Evolutionary conservation across 1,139 yeast species (phyloP), one percentile per base, ranked within the genome.

Genomic region (Tardiomyces digboiensis): DNA sequence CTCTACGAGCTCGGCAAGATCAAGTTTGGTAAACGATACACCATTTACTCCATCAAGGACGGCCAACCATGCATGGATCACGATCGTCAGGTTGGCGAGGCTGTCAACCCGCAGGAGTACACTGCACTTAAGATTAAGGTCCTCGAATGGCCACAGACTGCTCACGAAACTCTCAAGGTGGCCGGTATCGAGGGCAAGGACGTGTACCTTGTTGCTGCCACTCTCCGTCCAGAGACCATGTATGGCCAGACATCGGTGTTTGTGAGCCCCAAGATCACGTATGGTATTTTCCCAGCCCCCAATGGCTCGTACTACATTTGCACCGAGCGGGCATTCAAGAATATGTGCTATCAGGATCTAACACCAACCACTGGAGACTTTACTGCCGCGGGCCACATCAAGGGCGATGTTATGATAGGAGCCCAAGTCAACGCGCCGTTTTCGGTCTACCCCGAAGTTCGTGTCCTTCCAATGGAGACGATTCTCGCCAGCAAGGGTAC

Each of bases 31-130:
- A 95, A 91, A 71, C 82, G 99, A 71, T 87, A 88, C 73, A 93
- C 99, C 54, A 87, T 91, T 57, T 91, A 86, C 70, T 89, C 97
- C 38, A 95, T 89, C 61, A 89, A 85, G 70, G 98, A 91, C 68
- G 97, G 97, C 49, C 99, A 91, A 72, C 95, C 98, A 40, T 91
- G 99, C 74, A 89, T 91, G 88, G 98, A 91, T 67, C 99, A 91
- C 67, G 99, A 91, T 68, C 83, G 99, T 75, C 83, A 78, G 66
- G 78, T 91, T 43, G 99, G 99, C 62, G 99, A 91, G 72, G 98
- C 95, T 64, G 89, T 91, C 43, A 78, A 82, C 55, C 97, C 98
- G 39, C 98, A 93, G 68, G 98, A 91, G 66, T 91, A 91, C 66
- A 81, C 88, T 39, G 97, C 93, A 57, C 80, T 91, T 61, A 91